Conservation (phyloP, 257 asterid species). For the Linderniella brevidens region DNA sequence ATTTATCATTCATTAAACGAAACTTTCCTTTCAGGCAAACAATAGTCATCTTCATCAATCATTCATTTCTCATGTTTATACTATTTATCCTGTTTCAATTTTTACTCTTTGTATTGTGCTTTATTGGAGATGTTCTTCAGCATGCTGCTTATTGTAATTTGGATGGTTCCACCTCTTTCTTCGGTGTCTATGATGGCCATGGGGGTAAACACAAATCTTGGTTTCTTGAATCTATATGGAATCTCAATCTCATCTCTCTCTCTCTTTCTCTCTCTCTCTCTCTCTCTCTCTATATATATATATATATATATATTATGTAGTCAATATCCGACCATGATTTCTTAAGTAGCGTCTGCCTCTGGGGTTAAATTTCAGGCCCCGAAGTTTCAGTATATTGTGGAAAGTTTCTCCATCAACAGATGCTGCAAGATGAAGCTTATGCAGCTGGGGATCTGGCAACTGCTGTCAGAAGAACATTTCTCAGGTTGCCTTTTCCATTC, state of each 20-base stretch:
- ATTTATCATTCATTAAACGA: no score
- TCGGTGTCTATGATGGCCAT: slow-evolving; percentile 99
- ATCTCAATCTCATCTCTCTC: slow-evolving; percentile 1
- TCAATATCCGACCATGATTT: not conserved
- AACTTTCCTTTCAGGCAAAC: no score
- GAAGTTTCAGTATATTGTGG: slow-evolving; percentile 89
- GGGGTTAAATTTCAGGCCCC: slow-evolving; percentile 50
- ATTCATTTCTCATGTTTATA: no score
- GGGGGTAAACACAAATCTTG: slow-evolving; percentile 57
- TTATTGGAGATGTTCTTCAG: slow-evolving; percentile 15
- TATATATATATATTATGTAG: not conserved
- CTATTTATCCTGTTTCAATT: no score
- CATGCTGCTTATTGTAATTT: slow-evolving; percentile 76
- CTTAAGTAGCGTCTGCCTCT: not conserved
- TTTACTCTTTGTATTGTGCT: no score
- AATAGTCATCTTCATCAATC: no score
- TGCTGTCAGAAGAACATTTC: slow-evolving; percentile 56
- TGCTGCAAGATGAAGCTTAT: slow-evolving; percentile 63
- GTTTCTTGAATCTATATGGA: slow-evolving; percentile 7
- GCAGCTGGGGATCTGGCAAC: slow-evolving; percentile 48
- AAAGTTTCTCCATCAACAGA: slow-evolving; percentile 79
- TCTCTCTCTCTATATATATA: not conserved
- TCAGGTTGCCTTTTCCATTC: slow-evolving; percentile 32
- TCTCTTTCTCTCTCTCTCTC: slow-evolving; percentile 6
- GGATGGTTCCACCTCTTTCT: slow-evolving; percentile 71